These are phyloP conservation scores for Claviceps spartinae DNA, from an alignment of 2,329 filamentous ascomycete species.

Conservation along the genomic window DNA sequence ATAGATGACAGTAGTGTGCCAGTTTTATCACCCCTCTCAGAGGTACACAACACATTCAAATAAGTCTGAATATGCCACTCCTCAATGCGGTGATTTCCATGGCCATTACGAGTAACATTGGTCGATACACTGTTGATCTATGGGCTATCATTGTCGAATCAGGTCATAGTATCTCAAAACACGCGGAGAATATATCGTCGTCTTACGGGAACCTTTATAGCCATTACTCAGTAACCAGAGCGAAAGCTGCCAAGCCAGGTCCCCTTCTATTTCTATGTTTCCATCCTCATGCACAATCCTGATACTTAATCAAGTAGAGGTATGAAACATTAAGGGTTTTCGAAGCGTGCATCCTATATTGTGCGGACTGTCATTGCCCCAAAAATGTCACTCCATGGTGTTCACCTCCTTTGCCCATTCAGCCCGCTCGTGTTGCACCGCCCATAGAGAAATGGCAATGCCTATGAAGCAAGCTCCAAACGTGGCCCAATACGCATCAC, in stretches of 20 bases:
- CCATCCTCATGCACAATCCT: not conserved
- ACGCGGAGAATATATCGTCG: not conserved
- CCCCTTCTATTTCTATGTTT: not conserved
- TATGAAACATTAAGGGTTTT: not conserved
- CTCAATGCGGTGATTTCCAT: not conserved
- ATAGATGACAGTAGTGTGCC: too few relatives aligned
- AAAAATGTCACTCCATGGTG: not conserved
- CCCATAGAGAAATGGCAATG: constrained; percentile 54
- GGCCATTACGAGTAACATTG: not conserved
- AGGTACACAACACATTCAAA: too few relatives aligned
- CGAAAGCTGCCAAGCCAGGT: not conserved
- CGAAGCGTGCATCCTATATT: not conserved
- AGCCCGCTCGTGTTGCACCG: constrained; percentile 46
- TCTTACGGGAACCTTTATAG: not conserved
- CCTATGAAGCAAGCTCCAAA: constrained; percentile 57
- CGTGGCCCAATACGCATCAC: constrained; percentile 67
- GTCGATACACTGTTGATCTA: not conserved
- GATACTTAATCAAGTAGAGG: not conserved
- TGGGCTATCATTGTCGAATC: not conserved
- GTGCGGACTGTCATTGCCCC: too few relatives aligned
- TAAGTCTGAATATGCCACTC: too few relatives aligned
- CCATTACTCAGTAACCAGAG: not conserved
- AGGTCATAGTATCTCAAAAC: not conserved
- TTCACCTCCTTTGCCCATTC: constrained; percentile 23
- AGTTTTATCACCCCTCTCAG: too few relatives aligned